These are phyloP conservation scores for Apiotrichum mycotoxinovorans DNA, from an alignment of 1,284 basidiomycete genomes.

Conservation along the genomic window DNA sequence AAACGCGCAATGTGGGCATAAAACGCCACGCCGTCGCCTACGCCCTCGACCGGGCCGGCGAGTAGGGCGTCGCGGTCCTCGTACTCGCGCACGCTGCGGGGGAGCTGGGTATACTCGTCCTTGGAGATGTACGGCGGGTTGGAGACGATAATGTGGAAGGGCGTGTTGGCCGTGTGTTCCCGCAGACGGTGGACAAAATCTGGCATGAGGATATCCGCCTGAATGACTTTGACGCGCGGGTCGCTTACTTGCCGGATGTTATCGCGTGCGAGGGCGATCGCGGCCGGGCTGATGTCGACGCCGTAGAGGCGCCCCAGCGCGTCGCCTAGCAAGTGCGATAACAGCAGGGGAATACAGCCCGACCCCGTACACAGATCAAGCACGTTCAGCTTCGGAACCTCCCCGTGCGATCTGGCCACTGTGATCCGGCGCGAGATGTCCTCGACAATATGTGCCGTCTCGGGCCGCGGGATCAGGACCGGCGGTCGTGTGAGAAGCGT, in stretches of 20 bases:
- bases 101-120: slow-evolving; percentile 62
- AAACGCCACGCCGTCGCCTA: slow-evolving; percentile 66
- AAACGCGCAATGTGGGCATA: slow-evolving; percentile 69
- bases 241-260: slow-evolving; percentile 54
- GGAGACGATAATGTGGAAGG: slow-evolving; percentile 42
- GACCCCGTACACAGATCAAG: slow-evolving; percentile 88
- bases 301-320: slow-evolving; percentile 57
- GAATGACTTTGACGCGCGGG: slow-evolving; percentile 11
- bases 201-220: slow-evolving; percentile 56
- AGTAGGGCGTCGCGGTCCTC: slow-evolving; percentile 78
- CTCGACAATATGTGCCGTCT: slow-evolving; percentile 74
- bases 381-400: slow-evolving; percentile 42
- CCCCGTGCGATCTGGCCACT: neutral
- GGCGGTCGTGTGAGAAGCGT: slow-evolving; percentile 67
- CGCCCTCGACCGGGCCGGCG: slow-evolving; percentile 62
- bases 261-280: slow-evolving; percentile 66
- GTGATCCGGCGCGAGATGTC: slow-evolving; percentile 24
- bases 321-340: slow-evolving; percentile 63
- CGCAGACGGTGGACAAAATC: slow-evolving; percentile 13
- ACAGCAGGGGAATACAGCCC: slow-evolving; percentile 78
- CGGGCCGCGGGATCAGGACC: slow-evolving; percentile 82
- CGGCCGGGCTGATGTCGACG: slow-evolving; percentile 67
- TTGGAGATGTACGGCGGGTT: slow-evolving; percentile 90
- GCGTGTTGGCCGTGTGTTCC: neutral
- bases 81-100: slow-evolving; percentile 64